phyloP scores from a whole-genome alignment of 345 rosid species.

The Erodium maritimum region DNA sequence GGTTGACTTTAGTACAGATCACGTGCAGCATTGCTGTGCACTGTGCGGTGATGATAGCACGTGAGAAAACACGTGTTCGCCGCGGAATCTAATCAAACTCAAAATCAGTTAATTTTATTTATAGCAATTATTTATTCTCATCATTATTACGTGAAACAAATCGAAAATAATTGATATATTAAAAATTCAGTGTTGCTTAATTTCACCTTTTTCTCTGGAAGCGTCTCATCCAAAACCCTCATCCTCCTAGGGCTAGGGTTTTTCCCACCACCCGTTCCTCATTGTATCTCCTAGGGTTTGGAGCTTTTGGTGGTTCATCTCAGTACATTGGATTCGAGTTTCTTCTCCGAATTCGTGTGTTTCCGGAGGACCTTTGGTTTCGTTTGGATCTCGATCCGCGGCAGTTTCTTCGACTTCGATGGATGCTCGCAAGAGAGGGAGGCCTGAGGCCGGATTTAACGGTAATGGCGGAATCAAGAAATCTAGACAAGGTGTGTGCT shows the following conservation, averaged over 20 bases:
- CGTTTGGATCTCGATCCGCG: slow-evolving; percentile 25
- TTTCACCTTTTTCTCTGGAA: background rate
- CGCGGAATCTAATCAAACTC: no score
- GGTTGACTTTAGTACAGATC: no score
- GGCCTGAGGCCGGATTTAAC: slow-evolving; percentile 36
- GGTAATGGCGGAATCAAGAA: slow-evolving; percentile 68
- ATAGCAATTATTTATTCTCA: no score
- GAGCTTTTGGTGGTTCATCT: background rate
- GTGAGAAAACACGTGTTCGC: no score
- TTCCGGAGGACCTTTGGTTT: background rate
- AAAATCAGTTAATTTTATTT: no score
- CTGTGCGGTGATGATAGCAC: no score
- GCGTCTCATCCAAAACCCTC: slow-evolving; percentile 10
- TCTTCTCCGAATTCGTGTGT: slow-evolving; percentile 1
- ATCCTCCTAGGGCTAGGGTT: slow-evolving; percentile 23
- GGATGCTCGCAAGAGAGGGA: slow-evolving; percentile 71
- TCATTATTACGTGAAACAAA: no score
- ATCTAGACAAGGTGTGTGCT: slow-evolving; percentile 34
- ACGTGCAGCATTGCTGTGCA: no score
- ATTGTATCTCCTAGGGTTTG: background rate
- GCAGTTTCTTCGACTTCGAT: slow-evolving; percentile 13
- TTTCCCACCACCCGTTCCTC: background rate
- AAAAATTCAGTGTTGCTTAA: no score
- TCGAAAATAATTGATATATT: no score
- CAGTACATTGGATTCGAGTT: background rate